Percentiles rank a stretch among this genome's conserved stretches.
These are phyloP conservation scores for Thinopyrum elongatum DNA, from an alignment of 176 grass and related monocot species.

Conservation along the genomic window DNA sequence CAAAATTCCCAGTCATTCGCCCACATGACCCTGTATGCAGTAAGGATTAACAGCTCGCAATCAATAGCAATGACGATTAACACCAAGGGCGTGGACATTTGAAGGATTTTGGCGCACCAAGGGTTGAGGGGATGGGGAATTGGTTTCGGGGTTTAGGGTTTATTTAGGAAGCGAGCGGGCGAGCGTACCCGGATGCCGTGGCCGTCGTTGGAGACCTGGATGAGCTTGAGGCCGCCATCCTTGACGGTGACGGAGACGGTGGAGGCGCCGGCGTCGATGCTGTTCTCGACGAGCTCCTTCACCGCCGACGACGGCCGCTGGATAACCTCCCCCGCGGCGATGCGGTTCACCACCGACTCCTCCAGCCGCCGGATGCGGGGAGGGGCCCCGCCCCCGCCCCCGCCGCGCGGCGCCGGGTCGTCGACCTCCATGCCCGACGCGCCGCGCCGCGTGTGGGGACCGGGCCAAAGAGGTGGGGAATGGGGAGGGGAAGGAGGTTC, in stretches of 20 bases:
- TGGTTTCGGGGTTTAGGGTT: constrained; percentile 10
- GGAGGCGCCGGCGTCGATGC: constrained; percentile 71
- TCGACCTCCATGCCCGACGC: constrained; percentile 34
- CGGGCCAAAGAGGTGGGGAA: not conserved
- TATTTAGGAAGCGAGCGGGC: not conserved
- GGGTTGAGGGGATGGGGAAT: not conserved
- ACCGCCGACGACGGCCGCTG: constrained; percentile 73
- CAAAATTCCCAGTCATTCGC: not conserved
- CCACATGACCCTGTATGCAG: not conserved
- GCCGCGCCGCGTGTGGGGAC: not conserved
- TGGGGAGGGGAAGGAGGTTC: no score
- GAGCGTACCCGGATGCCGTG: constrained; percentile 66
- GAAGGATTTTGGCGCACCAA: not conserved
- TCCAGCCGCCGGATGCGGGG: constrained; percentile 70
- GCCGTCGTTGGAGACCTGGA: constrained; percentile 83
- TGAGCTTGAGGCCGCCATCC: constrained; percentile 89
- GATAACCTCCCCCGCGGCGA: constrained; percentile 89
- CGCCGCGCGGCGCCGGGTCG: not conserved
- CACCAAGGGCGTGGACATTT: not conserved
- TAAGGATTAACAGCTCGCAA: not conserved
- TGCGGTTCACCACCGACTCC: constrained; percentile 87
- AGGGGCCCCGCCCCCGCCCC: constrained; percentile 19
- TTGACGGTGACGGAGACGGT: constrained; percentile 74
- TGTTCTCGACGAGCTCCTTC: constrained; percentile 90
- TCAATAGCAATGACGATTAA: not conserved